These are phyloP conservation scores for Anacardium occidentale DNA, from an alignment of 345 rosid genomes.

Conservation along the genomic window DNA sequence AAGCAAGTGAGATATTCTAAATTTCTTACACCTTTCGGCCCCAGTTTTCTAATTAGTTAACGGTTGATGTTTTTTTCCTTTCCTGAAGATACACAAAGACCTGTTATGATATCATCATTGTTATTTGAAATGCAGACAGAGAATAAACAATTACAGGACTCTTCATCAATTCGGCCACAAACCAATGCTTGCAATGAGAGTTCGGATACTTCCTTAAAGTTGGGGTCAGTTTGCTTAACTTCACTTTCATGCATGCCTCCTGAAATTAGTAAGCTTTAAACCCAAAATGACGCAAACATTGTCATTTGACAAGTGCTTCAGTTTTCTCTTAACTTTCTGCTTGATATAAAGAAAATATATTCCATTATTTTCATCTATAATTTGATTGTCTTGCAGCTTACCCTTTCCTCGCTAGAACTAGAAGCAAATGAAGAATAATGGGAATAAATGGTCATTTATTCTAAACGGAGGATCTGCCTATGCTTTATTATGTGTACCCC, in stretches of 20 bases:
- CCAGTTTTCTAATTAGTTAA: not conserved
- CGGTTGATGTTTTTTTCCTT: not conserved
- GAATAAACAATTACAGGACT: constrained; percentile 16
- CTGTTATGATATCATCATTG: not conserved
- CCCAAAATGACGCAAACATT: no score
- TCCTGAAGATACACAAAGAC: no score
- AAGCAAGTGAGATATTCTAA: constrained; percentile 18
- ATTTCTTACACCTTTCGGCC: not conserved
- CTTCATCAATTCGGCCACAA: constrained; percentile 16
- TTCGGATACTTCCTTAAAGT: constrained; percentile 26
- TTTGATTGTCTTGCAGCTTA: constrained; percentile 25
- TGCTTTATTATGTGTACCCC: no score
- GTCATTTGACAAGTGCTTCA: no score
- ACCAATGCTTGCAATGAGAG: constrained; percentile 20
- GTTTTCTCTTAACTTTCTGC: no score
- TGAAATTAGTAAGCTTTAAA: no score
- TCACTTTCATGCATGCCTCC: not conserved
- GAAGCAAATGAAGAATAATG: no score
- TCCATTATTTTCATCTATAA: no score
- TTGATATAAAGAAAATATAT: no score
- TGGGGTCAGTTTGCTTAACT: constrained; percentile 30
- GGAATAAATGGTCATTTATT: no score
- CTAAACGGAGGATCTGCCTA: no score
- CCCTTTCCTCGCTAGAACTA: constrained; percentile 14
- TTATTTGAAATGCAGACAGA: constrained; percentile 11